A percentile compares a stretch with the other conserved stretches of the same genome.
Evolutionary conservation across 441 rosid species (phyloP).

Genomic region (Dalechampia spathulata): DNA sequence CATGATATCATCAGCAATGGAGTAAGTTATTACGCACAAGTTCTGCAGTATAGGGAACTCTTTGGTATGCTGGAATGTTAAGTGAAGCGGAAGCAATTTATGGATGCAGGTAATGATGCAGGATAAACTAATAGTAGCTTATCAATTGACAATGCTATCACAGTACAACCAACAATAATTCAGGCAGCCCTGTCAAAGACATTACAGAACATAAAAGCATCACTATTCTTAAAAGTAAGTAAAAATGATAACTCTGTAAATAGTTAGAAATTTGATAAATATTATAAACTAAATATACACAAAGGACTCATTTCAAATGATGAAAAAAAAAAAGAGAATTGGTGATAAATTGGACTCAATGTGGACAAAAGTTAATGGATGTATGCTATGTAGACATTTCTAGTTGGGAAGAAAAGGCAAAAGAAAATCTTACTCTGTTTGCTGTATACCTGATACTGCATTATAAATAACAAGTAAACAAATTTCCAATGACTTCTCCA

Average conservation of each 20-base stretch:
- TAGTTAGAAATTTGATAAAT: background rate
- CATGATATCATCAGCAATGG: conserved; percentile 19
- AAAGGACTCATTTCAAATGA: background rate
- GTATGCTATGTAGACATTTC: background rate
- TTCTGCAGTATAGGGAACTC: background rate
- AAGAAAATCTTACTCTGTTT: background rate
- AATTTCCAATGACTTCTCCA: background rate
- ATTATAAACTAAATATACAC: background rate
- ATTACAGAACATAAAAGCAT: background rate
- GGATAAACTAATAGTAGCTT: background rate
- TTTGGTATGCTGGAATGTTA: background rate
- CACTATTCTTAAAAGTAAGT: background rate
- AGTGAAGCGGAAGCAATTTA: background rate
- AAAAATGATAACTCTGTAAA: background rate
- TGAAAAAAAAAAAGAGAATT: background rate
- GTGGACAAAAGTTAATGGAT: background rate
- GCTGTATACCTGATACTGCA: background rate
- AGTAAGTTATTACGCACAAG: background rate
- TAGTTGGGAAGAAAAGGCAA: too few species aligned
- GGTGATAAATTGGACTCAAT: background rate
- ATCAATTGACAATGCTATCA: background rate
- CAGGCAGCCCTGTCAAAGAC: too few species aligned
- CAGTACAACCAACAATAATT: too few species aligned
- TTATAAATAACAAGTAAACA: background rate
- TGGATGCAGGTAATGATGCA: background rate